A percentile compares a stretch with the other conserved stretches of the same genome.
These are phyloP conservation scores for Antarctomyces pellizariae DNA, from an alignment of 495 filamentous ascomycete species.

Conservation along the genomic window DNA sequence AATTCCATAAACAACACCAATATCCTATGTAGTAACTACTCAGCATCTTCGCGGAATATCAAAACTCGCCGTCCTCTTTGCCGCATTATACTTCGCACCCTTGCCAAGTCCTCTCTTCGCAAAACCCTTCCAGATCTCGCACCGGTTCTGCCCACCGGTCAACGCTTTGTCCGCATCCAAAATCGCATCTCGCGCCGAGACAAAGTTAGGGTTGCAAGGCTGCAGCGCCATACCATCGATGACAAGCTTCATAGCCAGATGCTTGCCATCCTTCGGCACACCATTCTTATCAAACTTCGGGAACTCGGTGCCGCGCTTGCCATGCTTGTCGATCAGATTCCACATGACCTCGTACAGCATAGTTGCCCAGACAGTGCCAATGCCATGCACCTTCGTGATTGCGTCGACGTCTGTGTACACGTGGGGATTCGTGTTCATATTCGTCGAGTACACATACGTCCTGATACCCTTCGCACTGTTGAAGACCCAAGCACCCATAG, in stretches of 20 bases:
- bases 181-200: constrained; percentile 26
- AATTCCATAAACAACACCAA: too few relatives aligned
- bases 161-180: constrained; percentile 25
- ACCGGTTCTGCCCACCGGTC: constrained; percentile 25
- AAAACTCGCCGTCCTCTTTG: constrained; percentile 10
- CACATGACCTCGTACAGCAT: constrained; percentile 28
- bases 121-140: constrained; percentile 28
- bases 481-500: constrained; percentile 22
- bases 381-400: constrained; percentile 18
- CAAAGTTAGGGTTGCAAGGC: constrained; percentile 27
- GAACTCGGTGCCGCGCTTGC: constrained; percentile 19
- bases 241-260: constrained; percentile 26
- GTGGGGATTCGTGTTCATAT: constrained; percentile 20
- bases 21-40: too few relatives aligned
- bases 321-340: constrained; percentile 28
- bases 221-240: constrained; percentile 29
- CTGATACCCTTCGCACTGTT: constrained; percentile 21
- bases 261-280: constrained; percentile 26
- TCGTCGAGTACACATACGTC: constrained; percentile 26
- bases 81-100: constrained; percentile 12
- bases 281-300: constrained; percentile 20
- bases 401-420: constrained; percentile 20
- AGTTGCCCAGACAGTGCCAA: constrained; percentile 27
- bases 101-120: constrained; percentile 25
- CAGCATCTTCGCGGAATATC: too few relatives aligned